phyloP scores from a whole-genome alignment of 495 filamentous ascomycete genomes.

The Ramalina intermedia region DNA sequence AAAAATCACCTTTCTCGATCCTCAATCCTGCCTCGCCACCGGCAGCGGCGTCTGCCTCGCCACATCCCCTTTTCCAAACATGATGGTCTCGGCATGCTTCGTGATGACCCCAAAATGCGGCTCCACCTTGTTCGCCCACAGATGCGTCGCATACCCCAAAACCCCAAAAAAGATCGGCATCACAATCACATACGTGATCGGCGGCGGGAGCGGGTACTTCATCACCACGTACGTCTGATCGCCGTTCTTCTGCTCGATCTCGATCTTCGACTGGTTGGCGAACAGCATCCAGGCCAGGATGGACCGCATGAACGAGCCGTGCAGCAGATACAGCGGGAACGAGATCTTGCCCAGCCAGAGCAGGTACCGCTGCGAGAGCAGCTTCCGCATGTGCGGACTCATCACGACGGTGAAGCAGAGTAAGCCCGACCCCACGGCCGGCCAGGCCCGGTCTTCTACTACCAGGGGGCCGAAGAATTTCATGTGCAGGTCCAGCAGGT shows the following conservation, averaged over 20 bases:
- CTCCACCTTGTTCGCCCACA: constrained; percentile 55
- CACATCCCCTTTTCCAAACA: constrained; percentile 36
- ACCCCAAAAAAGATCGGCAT: constrained; percentile 43
- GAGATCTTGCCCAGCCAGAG: constrained; percentile 54
- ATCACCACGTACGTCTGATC: constrained; percentile 17
- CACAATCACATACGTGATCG: constrained; percentile 31
- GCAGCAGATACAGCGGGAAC: constrained; percentile 55
- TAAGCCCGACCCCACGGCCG: constrained; percentile 44
- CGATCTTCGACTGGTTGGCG: constrained; percentile 34
- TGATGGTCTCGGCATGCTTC: constrained; percentile 37
- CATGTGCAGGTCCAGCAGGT: constrained; percentile 28
- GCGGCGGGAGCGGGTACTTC: constrained; percentile 25
- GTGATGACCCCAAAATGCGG: constrained; percentile 47
- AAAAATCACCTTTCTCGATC: too few relatives aligned
- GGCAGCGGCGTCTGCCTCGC: constrained; percentile 30
- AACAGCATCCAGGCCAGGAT: constrained; percentile 53
- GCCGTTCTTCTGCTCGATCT: constrained; percentile 24
- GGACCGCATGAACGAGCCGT: constrained; percentile 48
- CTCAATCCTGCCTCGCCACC: constrained; percentile 13
- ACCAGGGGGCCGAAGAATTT: constrained; percentile 42
- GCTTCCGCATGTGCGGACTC: constrained; percentile 37
- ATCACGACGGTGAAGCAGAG: constrained; percentile 43
- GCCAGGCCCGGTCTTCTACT: constrained; percentile 36
- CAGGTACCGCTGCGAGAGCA: constrained; percentile 40
- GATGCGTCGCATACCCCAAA: constrained; percentile 39